These are phyloP conservation scores for Trifolium subterraneum DNA, from an alignment of 306 rosid genomes.

Conservation along the genomic window DNA sequence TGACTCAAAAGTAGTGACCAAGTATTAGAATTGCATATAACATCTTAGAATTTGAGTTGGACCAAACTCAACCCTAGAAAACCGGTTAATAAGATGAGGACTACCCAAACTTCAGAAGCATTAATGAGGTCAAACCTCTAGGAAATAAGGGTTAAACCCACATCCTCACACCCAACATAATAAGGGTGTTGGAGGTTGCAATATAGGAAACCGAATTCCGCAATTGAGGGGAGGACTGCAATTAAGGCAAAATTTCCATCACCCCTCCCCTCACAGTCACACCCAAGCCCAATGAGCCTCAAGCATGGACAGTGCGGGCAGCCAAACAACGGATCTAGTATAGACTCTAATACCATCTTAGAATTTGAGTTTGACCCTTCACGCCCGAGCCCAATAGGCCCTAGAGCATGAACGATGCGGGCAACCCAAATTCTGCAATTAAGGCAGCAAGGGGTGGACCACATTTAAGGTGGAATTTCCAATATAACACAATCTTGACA, in stretches of 20 bases:
- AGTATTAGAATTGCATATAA: conserved; percentile 6
- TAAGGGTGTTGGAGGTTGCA: not conserved
- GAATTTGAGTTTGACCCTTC: too few species aligned
- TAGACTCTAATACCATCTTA: not conserved
- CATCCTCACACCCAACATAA: not conserved
- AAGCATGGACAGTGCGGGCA: not conserved
- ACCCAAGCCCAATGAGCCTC: not conserved
- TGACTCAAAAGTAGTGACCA: not conserved
- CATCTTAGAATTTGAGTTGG: not conserved
- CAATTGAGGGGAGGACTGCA: not conserved
- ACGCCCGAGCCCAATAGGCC: too few species aligned
- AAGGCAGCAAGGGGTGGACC: too few species aligned
- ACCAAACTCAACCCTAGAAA: not conserved
- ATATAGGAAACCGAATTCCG: not conserved
- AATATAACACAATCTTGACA: too few species aligned
- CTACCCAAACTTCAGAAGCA: not conserved
- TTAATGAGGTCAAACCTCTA: not conserved
- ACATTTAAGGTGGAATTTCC: too few species aligned
- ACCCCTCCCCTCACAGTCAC: too few species aligned
- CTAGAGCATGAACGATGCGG: too few species aligned
- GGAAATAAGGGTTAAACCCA: conserved; percentile 5
- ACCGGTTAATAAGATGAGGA: not conserved
- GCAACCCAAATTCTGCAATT: too few species aligned
- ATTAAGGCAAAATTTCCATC: not conserved
- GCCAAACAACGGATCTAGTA: not conserved